Evolutionary conservation across 495 filamentous ascomycete genomes (phyloP).

Genomic region (Hypoxylon rickii): DNA sequence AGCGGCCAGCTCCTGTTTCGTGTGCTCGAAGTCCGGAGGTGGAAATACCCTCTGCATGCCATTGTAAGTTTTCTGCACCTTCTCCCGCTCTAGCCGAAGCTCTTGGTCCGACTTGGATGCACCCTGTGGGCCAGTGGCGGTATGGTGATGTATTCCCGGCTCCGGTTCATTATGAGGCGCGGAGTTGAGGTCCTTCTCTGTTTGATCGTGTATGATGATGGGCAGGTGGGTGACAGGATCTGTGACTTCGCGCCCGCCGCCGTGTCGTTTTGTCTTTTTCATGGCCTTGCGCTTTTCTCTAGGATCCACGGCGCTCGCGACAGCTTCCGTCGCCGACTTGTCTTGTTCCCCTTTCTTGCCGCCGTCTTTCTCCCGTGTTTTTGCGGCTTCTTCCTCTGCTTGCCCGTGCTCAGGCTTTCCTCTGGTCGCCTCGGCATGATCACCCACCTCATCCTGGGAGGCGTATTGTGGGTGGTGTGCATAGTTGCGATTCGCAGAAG

Average conservation of each 20-base stretch:
- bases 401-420: constrained; percentile 15
- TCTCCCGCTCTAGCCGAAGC: constrained; percentile 51
- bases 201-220: constrained; percentile 66
- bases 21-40: constrained; percentile 59
- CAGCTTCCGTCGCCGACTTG: constrained; percentile 59
- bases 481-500: constrained; percentile 44
- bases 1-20: constrained; percentile 51
- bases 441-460: constrained; percentile 63
- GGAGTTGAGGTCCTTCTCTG: constrained; percentile 58
- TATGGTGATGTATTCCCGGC: constrained; percentile 45
- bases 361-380: constrained; percentile 15
- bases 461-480: constrained; percentile 43
- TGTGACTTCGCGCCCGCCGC: constrained; percentile 66
- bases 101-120: constrained; percentile 52
- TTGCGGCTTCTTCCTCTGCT: constrained; percentile 9
- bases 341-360: constrained; percentile 27
- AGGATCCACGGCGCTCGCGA: constrained; percentile 52
- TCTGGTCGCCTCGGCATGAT: constrained; percentile 25
- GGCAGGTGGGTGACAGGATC: constrained; percentile 74
- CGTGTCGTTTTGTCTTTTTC: constrained; percentile 60
- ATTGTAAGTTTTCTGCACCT: constrained; percentile 51
- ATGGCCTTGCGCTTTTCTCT: constrained; percentile 62
- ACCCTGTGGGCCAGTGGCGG: constrained; percentile 52
- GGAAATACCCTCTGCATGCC: constrained; percentile 65
- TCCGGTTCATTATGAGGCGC: constrained; percentile 60